phyloP scores from a whole-genome alignment of 1,284 basidiomycete species.

The Ceratobasidium sp. region DNA sequence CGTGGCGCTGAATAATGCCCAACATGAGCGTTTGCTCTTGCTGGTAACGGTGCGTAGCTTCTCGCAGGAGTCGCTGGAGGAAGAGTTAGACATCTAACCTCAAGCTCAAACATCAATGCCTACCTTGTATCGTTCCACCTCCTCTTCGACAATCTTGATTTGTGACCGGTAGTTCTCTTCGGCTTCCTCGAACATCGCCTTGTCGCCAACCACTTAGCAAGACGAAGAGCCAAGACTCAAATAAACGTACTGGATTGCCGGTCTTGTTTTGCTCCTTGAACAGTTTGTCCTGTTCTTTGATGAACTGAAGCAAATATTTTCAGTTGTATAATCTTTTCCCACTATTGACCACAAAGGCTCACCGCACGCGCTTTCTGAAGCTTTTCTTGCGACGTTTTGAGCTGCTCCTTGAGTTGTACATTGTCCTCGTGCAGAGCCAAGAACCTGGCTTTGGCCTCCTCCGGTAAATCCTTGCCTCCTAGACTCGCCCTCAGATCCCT shows the following conservation, averaged over 20 bases:
- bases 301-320: slow-evolving; percentile 66
- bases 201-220: slow-evolving; percentile 44
- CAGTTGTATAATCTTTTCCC: background rate
- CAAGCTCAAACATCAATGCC: slow-evolving; percentile 40
- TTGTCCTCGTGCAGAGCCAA: slow-evolving; percentile 80
- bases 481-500: slow-evolving; percentile 78
- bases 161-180: slow-evolving; percentile 71
- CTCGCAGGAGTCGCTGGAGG: slow-evolving; percentile 41
- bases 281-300: slow-evolving; percentile 88
- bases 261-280: slow-evolving; percentile 64
- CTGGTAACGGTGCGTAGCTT: slow-evolving; percentile 47
- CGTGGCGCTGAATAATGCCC: slow-evolving; percentile 48
- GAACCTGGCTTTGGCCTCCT: slow-evolving; percentile 80
- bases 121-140: slow-evolving; percentile 69
- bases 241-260: slow-evolving; percentile 11
- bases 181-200: slow-evolving; percentile 72
- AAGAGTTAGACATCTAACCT: slow-evolving; percentile 8
- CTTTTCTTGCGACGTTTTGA: slow-evolving; percentile 77
- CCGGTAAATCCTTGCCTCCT: slow-evolving; percentile 75
- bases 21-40: slow-evolving; percentile 50
- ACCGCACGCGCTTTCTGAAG: slow-evolving; percentile 81
- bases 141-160: slow-evolving; percentile 73
- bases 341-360: slow-evolving; percentile 46
- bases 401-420: slow-evolving; percentile 69
- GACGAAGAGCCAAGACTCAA: background rate